A percentile compares a stretch with the other conserved stretches of the same genome.
Conservation (phyloP, 1,284 basidiomycete genomes). For the Cryptococcus neoformans region DNA sequence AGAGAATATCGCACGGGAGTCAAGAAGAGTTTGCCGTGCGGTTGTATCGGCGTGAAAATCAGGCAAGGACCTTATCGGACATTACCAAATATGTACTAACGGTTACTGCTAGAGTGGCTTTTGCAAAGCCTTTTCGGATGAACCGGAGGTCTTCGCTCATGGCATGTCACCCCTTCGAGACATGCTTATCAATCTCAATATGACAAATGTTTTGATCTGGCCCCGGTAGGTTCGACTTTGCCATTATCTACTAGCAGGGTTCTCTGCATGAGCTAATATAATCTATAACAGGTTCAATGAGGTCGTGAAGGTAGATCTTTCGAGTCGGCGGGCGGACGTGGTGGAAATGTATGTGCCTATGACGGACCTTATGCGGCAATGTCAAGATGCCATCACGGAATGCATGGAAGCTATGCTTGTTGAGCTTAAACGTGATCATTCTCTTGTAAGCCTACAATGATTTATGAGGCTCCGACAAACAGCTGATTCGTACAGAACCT, state of each 20-base stretch:
- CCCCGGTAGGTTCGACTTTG: conserved; percentile 63
- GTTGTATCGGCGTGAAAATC: conserved; percentile 81
- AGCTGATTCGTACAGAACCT: conserved; percentile 56
- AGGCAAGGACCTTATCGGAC: conserved; percentile 36
- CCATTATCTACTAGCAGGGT: no score
- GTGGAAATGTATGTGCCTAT: conserved; percentile 87
- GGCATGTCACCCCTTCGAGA: conserved; percentile 88
- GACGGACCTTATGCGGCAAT: conserved; percentile 81
- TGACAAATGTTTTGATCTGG: conserved; percentile 85
- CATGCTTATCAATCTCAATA: conserved; percentile 87
- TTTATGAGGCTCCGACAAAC: background rate
- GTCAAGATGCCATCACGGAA: conserved; percentile 88
- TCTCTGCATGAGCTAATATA: background rate
- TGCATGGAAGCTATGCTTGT: conserved; percentile 90
- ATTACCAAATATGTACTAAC: background rate
- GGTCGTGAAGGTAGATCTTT: conserved; percentile 72
- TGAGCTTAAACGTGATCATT: conserved; percentile 87
- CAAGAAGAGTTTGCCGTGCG: conserved; percentile 88
- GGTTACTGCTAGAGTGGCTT: conserved; percentile 63
- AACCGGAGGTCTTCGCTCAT: conserved; percentile 90
- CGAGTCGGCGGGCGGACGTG: conserved; percentile 81
- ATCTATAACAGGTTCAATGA: conserved; percentile 71
- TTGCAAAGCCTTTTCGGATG: conserved; percentile 94
- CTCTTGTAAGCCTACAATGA: conserved; percentile 57
- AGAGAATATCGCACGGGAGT: conserved; percentile 78